phyloP scores from a whole-genome alignment of 257 asterid species.

The Solanum ossicruentum region DNA sequence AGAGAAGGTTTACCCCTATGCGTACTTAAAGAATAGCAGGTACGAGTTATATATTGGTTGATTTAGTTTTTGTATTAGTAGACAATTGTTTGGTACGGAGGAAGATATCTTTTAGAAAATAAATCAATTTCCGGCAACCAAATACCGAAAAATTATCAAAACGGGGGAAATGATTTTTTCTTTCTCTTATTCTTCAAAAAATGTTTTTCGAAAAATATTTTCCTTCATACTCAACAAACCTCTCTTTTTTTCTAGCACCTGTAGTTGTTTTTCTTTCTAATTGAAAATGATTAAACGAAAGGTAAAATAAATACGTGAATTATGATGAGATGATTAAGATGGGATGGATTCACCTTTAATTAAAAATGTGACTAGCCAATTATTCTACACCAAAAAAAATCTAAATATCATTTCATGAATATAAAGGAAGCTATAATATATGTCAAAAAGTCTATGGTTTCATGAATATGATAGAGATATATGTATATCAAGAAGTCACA shows the following conservation, averaged over 20 bases:
- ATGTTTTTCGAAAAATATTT: not conserved
- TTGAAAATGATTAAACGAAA: not conserved
- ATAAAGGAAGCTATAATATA: not conserved
- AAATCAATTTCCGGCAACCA: not conserved
- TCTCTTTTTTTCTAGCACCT: not conserved
- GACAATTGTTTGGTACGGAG: not conserved
- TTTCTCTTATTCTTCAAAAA: not conserved
- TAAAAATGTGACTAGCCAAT: not conserved
- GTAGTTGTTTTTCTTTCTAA: not conserved
- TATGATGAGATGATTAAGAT: not conserved
- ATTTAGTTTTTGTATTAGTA: not conserved
- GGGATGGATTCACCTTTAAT: not conserved
- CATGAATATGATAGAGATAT: not conserved
- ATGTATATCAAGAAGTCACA: not conserved
- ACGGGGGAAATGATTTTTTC: not conserved
- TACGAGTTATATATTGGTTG: too few relatives aligned
- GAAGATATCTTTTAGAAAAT: not conserved
- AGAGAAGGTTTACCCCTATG: too few relatives aligned
- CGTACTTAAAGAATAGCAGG: too few relatives aligned
- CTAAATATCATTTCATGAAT: not conserved
- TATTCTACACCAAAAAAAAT: not conserved
- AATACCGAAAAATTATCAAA: not conserved
- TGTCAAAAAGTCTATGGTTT: not conserved
- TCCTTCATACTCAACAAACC: fast-evolving
- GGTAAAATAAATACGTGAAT: not conserved